phyloP scores from a whole-genome alignment of 2,329 filamentous ascomycete species.

The Botryotinia narcissicola region DNA sequence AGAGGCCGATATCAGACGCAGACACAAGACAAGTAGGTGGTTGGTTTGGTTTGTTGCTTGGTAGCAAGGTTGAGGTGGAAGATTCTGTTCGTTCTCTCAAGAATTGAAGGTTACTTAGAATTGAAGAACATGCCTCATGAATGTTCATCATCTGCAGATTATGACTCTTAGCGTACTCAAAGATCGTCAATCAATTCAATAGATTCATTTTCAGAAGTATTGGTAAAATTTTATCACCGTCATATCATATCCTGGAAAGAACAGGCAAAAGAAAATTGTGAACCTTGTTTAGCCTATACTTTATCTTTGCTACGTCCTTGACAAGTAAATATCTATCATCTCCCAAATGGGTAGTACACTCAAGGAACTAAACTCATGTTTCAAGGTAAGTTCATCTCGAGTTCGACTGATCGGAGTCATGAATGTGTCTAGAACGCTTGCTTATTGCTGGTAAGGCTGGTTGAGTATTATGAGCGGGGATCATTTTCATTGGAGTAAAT shows the following conservation, averaged over 20 bases:
- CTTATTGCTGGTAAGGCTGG: not conserved
- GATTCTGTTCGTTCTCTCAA: not conserved
- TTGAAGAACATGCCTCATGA: not conserved
- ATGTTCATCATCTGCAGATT: not conserved
- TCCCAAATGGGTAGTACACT: not conserved
- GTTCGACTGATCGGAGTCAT: not conserved
- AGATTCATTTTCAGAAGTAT: no score
- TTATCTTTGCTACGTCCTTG: not conserved
- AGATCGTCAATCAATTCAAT: not conserved
- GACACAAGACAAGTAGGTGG: not conserved
- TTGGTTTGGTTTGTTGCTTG: not conserved
- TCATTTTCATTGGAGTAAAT: not conserved
- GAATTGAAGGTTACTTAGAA: not conserved
- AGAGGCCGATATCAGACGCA: not conserved
- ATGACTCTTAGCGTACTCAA: not conserved
- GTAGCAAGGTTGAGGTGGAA: not conserved
- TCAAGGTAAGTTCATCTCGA: not conserved
- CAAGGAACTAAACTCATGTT: not conserved
- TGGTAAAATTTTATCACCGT: not conserved
- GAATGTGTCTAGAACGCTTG: not conserved
- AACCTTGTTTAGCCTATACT: not conserved
- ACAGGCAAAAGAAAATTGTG: not conserved
- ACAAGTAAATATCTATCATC: not conserved
- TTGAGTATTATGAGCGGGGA: not conserved
- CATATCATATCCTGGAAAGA: not conserved